Conservation (phyloP, 208 protist genomes). For the Angomonas deanei region DNA sequence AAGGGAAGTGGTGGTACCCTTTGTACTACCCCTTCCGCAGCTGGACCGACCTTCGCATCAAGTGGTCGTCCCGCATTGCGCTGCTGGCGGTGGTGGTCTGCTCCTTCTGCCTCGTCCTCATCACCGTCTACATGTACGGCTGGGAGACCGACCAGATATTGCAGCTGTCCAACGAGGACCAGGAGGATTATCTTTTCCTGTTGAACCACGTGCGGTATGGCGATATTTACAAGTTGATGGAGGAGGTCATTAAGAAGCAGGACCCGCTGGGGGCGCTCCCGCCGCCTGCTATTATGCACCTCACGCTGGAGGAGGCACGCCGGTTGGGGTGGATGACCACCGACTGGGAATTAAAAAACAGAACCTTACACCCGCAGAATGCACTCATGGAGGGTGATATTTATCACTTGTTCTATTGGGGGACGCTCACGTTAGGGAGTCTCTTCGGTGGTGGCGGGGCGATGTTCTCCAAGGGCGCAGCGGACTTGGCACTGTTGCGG, state of each 20-base stretch:
- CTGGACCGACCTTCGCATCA: constrained; percentile 46
- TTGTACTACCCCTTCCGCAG: constrained; percentile 42
- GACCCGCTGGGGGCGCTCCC: constrained; percentile 71
- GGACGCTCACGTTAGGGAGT: constrained; percentile 38
- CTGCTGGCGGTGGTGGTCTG: constrained; percentile 13
- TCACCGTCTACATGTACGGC: constrained; percentile 35
- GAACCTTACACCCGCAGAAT: constrained; percentile 33
- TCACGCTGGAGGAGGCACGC: constrained; percentile 50
- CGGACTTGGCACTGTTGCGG: constrained; percentile 20
- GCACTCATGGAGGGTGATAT: constrained; percentile 43
- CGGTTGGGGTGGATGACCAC: constrained; percentile 43
- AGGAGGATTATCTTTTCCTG: constrained; percentile 59
- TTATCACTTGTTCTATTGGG: constrained; percentile 61
- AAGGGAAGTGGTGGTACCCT: constrained; percentile 43
- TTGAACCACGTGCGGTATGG: constrained; percentile 62
- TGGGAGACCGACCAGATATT: constrained; percentile 44
- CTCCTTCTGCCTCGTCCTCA: not conserved
- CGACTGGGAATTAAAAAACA: constrained; percentile 58
- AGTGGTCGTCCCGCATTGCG: constrained; percentile 29
- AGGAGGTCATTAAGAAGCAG: constrained; percentile 43
- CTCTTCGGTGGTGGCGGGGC: constrained; percentile 28
- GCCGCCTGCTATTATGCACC: constrained; percentile 36
- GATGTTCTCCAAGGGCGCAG: constrained; percentile 41
- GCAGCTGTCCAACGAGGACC: constrained; percentile 46
- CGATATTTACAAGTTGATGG: constrained; percentile 45